Evolutionary conservation across 371 early-diverging fungal species (phyloP).

Genomic region (Mucor plumbeus): DNA sequence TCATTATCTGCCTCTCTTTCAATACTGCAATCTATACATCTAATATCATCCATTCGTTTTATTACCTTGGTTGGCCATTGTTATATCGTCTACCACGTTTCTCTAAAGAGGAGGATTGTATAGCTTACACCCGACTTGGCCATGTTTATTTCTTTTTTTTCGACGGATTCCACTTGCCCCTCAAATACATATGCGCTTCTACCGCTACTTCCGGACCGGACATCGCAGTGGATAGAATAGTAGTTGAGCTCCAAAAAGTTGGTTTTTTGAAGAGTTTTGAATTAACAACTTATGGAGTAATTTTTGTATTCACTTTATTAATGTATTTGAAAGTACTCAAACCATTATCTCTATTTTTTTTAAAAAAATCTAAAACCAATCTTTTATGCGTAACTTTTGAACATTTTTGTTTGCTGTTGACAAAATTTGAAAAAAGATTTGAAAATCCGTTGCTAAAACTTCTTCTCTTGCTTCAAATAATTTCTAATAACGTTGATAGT

Average conservation of each 20-base stretch:
- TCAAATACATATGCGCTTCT: not conserved
- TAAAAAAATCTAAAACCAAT: too few relatives aligned
- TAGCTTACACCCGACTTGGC: conserved; percentile 15
- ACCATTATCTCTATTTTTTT: too few relatives aligned
- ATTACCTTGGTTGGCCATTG: conserved; percentile 37
- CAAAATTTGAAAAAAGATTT: not conserved
- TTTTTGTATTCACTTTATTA: too few relatives aligned
- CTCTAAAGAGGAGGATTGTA: conserved; percentile 37
- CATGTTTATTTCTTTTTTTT: conserved; percentile 10
- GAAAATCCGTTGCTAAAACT: not conserved
- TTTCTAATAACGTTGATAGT: too few relatives aligned
- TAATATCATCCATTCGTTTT: not conserved
- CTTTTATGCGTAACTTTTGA: too few relatives aligned
- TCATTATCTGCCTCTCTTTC: conserved; percentile 9
- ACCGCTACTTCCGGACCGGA: conserved; percentile 9
- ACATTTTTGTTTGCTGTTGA: too few relatives aligned
- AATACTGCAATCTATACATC: not conserved
- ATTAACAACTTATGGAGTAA: not conserved
- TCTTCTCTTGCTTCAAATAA: not conserved
- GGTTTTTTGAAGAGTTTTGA: not conserved
- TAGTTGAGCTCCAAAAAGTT: not conserved
- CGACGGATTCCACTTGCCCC: not conserved
- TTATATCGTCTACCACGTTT: conserved; percentile 37
- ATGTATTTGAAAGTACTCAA: not conserved
- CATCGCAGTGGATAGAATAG: not conserved